Percentiles rank a stretch among this genome's conserved stretches.
These are phyloP conservation scores for Theileria orientalis DNA, from an alignment of 169 alveolate species.

Conservation along the genomic window DNA sequence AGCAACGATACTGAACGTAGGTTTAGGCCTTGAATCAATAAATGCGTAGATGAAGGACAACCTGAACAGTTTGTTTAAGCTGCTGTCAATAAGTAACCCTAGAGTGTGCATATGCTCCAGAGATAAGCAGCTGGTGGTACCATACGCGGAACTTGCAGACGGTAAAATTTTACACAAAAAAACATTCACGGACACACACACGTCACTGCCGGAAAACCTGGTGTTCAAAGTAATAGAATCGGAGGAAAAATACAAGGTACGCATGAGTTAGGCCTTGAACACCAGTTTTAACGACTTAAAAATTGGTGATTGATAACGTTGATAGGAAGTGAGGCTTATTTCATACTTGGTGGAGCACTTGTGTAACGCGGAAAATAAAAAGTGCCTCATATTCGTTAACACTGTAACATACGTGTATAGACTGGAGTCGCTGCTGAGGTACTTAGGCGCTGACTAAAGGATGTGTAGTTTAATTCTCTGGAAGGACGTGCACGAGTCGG, in stretches of 20 bases:
- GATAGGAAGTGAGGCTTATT: constrained; percentile 51
- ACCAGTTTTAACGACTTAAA: neutral
- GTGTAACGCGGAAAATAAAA: constrained; percentile 17
- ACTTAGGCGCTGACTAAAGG: neutral
- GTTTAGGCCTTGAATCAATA: neutral
- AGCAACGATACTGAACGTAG: constrained; percentile 60
- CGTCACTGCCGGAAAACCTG: constrained; percentile 43
- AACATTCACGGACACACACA: neutral
- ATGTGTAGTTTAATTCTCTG: constrained; percentile 41
- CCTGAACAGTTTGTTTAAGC: constrained; percentile 29
- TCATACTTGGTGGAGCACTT: constrained; percentile 50
- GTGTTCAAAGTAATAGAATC: constrained; percentile 34
- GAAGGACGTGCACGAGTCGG: constrained; percentile 59
- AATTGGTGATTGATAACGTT: neutral
- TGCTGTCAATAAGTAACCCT: constrained; percentile 46
- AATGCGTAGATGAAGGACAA: constrained; percentile 32
- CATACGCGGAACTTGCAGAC: constrained; percentile 34
- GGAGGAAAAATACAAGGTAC: constrained; percentile 47
- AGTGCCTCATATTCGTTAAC: constrained; percentile 53
- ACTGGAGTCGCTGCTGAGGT: constrained; percentile 62
- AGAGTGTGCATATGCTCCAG: constrained; percentile 43
- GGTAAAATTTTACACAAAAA: constrained; percentile 22
- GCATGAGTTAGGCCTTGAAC: neutral
- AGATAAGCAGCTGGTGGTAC: constrained; percentile 34
- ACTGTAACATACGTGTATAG: constrained; percentile 59